Evolutionary conservation across 257 asterid species (phyloP).

Genomic region (Fraxinus anomala): DNA sequence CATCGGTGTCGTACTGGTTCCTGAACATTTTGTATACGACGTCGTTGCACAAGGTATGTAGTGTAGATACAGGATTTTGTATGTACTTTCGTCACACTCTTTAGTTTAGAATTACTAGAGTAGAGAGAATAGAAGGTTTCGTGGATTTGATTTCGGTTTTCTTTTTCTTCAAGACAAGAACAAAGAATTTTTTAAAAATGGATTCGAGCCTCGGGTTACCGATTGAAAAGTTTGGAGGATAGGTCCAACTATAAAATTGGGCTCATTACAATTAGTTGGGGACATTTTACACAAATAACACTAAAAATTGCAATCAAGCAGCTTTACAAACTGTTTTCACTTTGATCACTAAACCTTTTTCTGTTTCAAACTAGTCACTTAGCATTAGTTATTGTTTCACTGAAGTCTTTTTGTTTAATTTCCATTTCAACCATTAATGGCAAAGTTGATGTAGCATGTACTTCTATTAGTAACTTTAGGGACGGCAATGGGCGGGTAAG

Average conservation of each 20-base stretch:
- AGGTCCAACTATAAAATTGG: neutral
- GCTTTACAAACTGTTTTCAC: too few relatives aligned
- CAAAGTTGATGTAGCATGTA: too few relatives aligned
- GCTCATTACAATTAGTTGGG: neutral
- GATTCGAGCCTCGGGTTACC: neutral
- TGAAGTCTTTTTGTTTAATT: too few relatives aligned
- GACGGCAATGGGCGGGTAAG: too few relatives aligned
- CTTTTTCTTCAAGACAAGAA: slow-evolving; percentile 66
- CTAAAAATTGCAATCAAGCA: neutral
- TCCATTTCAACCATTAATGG: too few relatives aligned
- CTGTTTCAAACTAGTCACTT: too few relatives aligned
- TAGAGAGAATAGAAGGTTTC: slow-evolving; percentile 10
- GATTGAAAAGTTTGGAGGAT: neutral
- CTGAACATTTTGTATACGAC: slow-evolving; percentile 61
- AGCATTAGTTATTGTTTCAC: too few relatives aligned
- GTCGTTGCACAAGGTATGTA: slow-evolving; percentile 7
- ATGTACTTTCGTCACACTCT: slow-evolving; percentile 18
- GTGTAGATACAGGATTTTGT: slow-evolving; percentile 22
- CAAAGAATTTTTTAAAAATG: neutral
- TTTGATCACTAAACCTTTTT: too few relatives aligned
- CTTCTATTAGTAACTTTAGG: too few relatives aligned
- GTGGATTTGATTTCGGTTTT: slow-evolving; percentile 27
- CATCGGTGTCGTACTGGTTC: slow-evolving; percentile 97
- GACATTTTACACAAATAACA: neutral
- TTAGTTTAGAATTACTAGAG: slow-evolving; percentile 15